These are phyloP conservation scores for Trametes cingulata DNA, from an alignment of 768 basidiomycete species.

Conservation along the genomic window DNA sequence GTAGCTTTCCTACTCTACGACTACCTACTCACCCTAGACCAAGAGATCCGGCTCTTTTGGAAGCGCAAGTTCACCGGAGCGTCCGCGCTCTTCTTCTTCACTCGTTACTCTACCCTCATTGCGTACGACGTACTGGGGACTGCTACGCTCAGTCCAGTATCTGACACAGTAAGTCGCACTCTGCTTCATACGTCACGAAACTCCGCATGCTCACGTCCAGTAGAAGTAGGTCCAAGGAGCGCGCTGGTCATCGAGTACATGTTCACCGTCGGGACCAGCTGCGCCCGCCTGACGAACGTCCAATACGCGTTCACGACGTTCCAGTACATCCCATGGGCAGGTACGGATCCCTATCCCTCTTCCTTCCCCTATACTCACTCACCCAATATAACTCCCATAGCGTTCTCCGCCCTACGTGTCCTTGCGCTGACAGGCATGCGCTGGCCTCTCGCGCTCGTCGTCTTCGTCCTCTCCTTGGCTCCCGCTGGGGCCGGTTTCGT, in stretches of 20 bases:
- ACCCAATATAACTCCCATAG: background rate
- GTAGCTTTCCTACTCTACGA: constrained; percentile 2
- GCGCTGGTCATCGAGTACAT: too few relatives aligned
- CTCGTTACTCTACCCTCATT: background rate
- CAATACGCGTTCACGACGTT: background rate
- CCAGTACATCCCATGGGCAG: background rate
- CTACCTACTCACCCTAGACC: background rate
- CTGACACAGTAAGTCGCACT: background rate
- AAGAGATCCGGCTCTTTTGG: constrained; percentile 2
- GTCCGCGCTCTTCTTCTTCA: background rate
- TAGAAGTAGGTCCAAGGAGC: too few relatives aligned
- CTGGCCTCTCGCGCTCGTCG: background rate
- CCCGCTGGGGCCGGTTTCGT: background rate
- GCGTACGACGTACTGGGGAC: background rate
- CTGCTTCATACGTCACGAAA: background rate
- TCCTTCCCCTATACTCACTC: too few relatives aligned
- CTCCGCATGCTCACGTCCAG: too few relatives aligned
- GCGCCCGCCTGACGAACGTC: background rate
- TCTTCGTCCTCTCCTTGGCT: background rate
- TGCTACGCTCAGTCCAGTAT: background rate
- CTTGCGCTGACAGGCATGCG: background rate
- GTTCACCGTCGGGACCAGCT: too few relatives aligned
- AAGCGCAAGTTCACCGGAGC: background rate
- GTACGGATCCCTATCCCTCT: background rate
- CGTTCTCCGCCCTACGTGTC: constrained; percentile 2